phyloP scores from a whole-genome alignment of 208 protist species.

The Leptomonas seymouri region DNA sequence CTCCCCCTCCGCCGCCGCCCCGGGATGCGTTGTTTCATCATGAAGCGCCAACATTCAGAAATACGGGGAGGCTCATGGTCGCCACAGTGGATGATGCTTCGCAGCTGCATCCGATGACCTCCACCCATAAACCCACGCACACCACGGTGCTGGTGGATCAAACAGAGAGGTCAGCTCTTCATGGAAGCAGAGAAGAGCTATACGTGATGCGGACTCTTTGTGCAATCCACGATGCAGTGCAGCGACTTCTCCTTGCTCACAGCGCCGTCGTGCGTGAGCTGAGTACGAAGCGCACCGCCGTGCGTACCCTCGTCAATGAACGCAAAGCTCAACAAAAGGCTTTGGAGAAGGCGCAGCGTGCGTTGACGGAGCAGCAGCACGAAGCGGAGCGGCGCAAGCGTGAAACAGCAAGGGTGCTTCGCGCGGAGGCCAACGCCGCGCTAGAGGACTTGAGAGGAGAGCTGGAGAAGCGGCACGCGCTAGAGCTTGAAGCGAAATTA shows the following conservation, averaged over 20 bases:
- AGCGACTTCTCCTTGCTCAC: constrained; percentile 5
- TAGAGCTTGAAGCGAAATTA: background rate
- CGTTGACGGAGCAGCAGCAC: constrained; percentile 20
- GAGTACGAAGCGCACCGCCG: constrained; percentile 19
- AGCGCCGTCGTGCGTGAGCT: constrained; percentile 1
- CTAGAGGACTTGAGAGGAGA: constrained; percentile 4
- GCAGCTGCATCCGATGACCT: background rate
- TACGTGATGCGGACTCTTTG: constrained; percentile 2
- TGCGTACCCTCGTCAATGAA: constrained; percentile 24
- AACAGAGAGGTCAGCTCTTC: no score
- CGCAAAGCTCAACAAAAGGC: constrained; percentile 30
- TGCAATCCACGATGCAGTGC: constrained; percentile 10
- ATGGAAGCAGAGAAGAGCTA: background rate
- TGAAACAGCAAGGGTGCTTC: constrained; percentile 1
- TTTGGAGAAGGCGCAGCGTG: constrained; percentile 1
- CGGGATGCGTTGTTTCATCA: no score
- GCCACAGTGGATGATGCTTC: background rate
- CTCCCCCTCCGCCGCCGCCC: no score
- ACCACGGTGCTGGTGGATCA: no score
- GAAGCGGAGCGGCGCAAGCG: constrained; percentile 16
- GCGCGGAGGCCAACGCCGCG: constrained; percentile 14
- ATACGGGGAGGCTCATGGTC: no score
- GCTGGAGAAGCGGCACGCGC: constrained; percentile 4
- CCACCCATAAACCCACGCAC: background rate
- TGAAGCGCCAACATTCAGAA: no score